phyloP scores from a whole-genome alignment of 768 basidiomycete genomes.

The Termitomyces sp. region DNA sequence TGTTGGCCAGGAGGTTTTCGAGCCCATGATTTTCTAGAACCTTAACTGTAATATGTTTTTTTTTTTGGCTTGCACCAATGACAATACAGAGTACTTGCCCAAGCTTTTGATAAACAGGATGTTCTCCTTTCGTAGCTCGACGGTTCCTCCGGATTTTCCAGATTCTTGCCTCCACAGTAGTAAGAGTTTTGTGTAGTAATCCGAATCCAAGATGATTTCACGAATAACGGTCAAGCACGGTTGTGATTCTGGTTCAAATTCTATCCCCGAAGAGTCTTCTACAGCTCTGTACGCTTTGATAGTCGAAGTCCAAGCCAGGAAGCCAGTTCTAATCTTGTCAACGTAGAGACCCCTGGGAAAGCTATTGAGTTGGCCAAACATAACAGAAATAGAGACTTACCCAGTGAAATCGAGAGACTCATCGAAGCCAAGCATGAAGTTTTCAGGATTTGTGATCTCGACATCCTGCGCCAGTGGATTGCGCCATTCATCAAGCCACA shows the following conservation, averaged over 20 bases:
- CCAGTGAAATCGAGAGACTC: constrained; percentile 27
- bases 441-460: constrained; percentile 37
- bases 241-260: constrained; percentile 52
- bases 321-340: constrained; percentile 75
- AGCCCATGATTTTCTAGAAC: constrained; percentile 51
- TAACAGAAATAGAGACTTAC: constrained; percentile 21
- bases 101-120: constrained; percentile 34
- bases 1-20: constrained; percentile 42
- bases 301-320: constrained; percentile 63
- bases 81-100: constrained; percentile 17
- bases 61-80: neutral
- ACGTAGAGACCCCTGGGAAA: constrained; percentile 41
- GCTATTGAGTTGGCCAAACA: constrained; percentile 2
- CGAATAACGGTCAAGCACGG: constrained; percentile 47
- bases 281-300: constrained; percentile 54
- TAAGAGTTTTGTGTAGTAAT: constrained; percentile 58
- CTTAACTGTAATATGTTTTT: constrained; percentile 43
- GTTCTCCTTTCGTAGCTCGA: constrained; percentile 54
- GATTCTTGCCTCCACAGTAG: constrained; percentile 81
- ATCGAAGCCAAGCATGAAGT: constrained; percentile 44
- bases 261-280: constrained; percentile 29
- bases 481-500: constrained; percentile 70
- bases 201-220: constrained; percentile 34
- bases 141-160: constrained; percentile 39
- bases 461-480: constrained; percentile 53